Evolutionary conservation across 345 rosid genomes (phyloP), one percentile per base, ranked within the genome.

Genomic region (Chamaenerion angustifolium): DNA sequence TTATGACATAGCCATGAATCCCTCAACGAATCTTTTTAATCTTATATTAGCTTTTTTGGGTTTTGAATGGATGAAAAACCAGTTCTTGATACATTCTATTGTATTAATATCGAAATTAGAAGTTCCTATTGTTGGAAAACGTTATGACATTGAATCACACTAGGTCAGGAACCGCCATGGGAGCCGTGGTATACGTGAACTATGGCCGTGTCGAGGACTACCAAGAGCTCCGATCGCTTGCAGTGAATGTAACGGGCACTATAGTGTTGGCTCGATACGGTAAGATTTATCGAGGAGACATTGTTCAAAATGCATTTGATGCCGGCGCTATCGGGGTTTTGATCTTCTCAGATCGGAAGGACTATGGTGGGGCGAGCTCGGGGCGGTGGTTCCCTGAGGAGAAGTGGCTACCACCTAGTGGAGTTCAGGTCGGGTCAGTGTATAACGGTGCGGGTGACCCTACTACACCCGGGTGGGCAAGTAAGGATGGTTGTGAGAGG

Each of bases 401-500:
- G 3, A 80, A 54, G 59, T 76, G 80, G 95, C 76, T 84, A 84
- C 95, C 95, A 0, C 95, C 95, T 7, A 84, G 77, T 42, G 95
- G 92, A 2, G 95, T 82, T 19, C 95, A 84, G 66, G 86, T 88
- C 46, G 97, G 92, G 21, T 37, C 92, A 10, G 81, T 82, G 42
- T 80, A 71, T 51, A 68, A 58, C 4, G 84, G 78, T 11, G 45
- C 54, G 0, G 96, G 96, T 0, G 95, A 84, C 56, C 95, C 92
- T 1, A 78, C 77, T 0, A 88, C 96, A 4, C 95, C 96, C 1
- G 92, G 92, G 46, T 88, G 94, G 96, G 64, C 96, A 2, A 84
- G 94, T 43, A 68, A 42, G 0, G 68, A 52, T 25, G 88, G 78
- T 16, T 79, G 96, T 42, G 94, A 88, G 74, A 81, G 96, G 74